Conservation (phyloP, 164 flowering plant species). For the Protea cynaroides region DNA sequence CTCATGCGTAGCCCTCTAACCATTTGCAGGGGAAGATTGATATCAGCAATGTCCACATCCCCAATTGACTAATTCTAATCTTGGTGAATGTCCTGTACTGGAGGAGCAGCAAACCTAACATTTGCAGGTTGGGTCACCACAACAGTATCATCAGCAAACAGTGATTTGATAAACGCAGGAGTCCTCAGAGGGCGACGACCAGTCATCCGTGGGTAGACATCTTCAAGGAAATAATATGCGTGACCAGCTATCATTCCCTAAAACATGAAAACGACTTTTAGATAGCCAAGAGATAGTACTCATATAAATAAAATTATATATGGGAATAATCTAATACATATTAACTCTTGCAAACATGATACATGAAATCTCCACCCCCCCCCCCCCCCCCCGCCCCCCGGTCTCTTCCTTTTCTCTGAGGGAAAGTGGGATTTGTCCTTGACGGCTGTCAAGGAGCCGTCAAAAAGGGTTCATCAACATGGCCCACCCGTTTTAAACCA, state of each 20-base stretch:
- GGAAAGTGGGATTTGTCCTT: too few relatives aligned
- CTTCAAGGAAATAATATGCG: conserved; percentile 92
- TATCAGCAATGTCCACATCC: neutral
- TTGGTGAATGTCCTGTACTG: conserved; percentile 46
- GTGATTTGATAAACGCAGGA: conserved; percentile 71
- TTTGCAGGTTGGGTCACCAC: conserved; percentile 74
- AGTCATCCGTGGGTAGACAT: conserved; percentile 88
- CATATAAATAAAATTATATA: neutral
- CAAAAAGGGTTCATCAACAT: too few relatives aligned
- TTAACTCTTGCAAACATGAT: neutral
- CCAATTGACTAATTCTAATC: conserved; percentile 25
- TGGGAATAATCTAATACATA: neutral
- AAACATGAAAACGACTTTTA: neutral
- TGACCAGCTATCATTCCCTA: conserved; percentile 99
- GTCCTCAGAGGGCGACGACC: conserved; percentile 86
- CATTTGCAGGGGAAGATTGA: neutral
- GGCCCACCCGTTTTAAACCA: too few relatives aligned
- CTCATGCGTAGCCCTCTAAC: neutral
- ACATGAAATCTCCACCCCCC: too few relatives aligned
- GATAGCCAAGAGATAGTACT: neutral
- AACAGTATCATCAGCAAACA: conserved; percentile 83
- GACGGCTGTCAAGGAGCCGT: too few relatives aligned
- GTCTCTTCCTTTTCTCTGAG: too few relatives aligned
- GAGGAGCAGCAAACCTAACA: conserved; percentile 81
- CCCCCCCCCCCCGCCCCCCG: too few relatives aligned